Percentiles rank a stretch among this genome's conserved stretches.
These are phyloP conservation scores for Pittosporum tobira DNA, from an alignment of 129 eudicot genomes.

Conservation along the genomic window DNA sequence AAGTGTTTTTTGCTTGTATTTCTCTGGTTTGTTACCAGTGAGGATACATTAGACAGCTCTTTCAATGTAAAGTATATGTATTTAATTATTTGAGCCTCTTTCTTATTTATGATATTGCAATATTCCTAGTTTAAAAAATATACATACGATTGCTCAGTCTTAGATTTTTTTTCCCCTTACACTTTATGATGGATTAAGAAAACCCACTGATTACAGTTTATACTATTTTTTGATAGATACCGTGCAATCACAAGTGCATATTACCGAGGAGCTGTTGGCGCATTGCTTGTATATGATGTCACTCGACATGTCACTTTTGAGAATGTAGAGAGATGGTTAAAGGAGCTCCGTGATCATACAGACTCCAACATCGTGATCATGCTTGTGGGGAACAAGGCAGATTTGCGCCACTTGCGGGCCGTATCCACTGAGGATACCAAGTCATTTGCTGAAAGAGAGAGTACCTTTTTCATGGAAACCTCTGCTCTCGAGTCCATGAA, in stretches of 20 bases:
- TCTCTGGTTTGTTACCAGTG: no score
- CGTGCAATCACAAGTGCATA: conserved; percentile 12
- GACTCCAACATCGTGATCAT: conserved; percentile 6
- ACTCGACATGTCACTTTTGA: conserved; percentile 10
- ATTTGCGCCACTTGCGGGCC: conserved; percentile 8
- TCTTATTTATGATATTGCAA: no score
- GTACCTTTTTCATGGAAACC: conserved; percentile 11
- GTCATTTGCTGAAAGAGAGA: conserved; percentile 4
- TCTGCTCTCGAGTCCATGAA: conserved; percentile 12
- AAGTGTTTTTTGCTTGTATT: no score
- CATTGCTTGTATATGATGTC: conserved; percentile 14
- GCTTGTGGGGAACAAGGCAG: conserved; percentile 12
- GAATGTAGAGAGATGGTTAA: conserved; percentile 11
- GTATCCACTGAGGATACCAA: conserved; percentile 7
- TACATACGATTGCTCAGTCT: background rate
- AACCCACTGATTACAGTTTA: background rate
- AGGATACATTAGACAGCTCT: no score
- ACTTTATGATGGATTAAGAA: background rate
- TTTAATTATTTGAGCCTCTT: background rate
- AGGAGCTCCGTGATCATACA: conserved; percentile 7
- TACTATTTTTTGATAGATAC: background rate
- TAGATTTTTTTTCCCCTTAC: background rate
- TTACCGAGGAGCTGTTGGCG: conserved; percentile 13
- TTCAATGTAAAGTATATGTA: no score
- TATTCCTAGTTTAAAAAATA: no score